Evolutionary conservation across 1,284 basidiomycete genomes (phyloP).

Genomic region (Rhodotorula sp.): DNA sequence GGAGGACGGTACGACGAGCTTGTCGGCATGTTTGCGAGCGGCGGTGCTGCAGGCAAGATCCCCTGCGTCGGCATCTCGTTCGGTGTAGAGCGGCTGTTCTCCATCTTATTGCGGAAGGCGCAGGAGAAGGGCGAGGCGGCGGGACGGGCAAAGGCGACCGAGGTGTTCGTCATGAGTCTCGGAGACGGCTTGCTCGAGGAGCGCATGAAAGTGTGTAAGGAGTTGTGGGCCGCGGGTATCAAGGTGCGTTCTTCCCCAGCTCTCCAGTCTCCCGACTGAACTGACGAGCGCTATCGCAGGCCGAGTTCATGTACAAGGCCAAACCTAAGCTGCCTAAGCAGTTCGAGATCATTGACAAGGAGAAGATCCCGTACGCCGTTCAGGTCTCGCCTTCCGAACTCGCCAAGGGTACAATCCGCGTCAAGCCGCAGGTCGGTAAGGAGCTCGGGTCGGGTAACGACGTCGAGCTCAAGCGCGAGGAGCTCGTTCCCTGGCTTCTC

Average conservation of each 20-base stretch:
- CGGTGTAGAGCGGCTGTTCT: constrained; percentile 94
- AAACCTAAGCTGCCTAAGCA: constrained; percentile 85
- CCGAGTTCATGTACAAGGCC: constrained; percentile 88
- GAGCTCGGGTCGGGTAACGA: constrained; percentile 33
- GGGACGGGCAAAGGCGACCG: constrained; percentile 80
- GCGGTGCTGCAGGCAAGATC: constrained; percentile 57
- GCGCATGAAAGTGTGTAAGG: constrained; percentile 75
- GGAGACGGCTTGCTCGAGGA: constrained; percentile 87
- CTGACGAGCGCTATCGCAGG: constrained; percentile 54
- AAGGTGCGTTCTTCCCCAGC: constrained; percentile 60
- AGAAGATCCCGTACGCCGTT: constrained; percentile 86
- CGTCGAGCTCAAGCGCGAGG: constrained; percentile 33
- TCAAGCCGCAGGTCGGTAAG: constrained; percentile 89
- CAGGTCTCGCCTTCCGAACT: constrained; percentile 86
- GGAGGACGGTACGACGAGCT: constrained; percentile 96
- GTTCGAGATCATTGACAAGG: constrained; percentile 86
- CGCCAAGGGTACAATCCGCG: constrained; percentile 74
- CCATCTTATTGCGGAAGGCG: constrained; percentile 76
- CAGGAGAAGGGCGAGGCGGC: constrained; percentile 67
- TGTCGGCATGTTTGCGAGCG: constrained; percentile 87
- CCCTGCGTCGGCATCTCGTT: constrained; percentile 94
- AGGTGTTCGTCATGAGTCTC: constrained; percentile 90
- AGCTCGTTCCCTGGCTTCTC: constrained; percentile 34
- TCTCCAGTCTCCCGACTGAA: no score
- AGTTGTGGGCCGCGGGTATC: constrained; percentile 82